These are phyloP conservation scores for Cinnamomum micranthum DNA, from an alignment of 164 flowering plant species.

Conservation along the genomic window DNA sequence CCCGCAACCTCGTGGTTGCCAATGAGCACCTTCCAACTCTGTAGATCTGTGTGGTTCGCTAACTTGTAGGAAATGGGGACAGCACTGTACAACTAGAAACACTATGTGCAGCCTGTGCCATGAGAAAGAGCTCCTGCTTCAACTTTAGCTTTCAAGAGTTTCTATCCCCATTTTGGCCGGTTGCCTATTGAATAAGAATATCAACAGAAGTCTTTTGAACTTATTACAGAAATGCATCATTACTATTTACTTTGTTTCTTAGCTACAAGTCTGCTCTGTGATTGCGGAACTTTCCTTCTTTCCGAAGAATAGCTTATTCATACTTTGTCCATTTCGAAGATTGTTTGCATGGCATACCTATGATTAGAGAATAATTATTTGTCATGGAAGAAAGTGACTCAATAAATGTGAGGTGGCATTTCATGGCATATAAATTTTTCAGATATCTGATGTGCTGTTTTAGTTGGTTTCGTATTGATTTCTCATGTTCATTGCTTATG, in stretches of 20 bases:
- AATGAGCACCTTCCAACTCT: too few species aligned
- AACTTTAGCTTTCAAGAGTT: too few species aligned
- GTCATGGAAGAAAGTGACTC: not conserved
- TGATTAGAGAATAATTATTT: not conserved
- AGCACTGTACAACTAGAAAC: too few species aligned
- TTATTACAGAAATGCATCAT: not conserved
- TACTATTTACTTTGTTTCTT: not conserved
- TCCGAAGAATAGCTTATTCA: not conserved
- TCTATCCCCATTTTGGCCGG: too few species aligned
- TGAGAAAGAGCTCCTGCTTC: too few species aligned
- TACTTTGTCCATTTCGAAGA: not conserved
- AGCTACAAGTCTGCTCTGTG: not conserved
- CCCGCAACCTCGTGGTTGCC: too few species aligned
- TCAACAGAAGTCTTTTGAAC: not conserved
- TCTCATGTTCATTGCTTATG: constrained; percentile 8
- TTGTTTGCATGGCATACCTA: not conserved
- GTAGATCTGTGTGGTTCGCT: too few species aligned
- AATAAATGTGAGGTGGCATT: not conserved
- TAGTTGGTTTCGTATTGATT: not conserved
- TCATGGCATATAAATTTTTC: not conserved
- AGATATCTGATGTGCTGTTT: not conserved
- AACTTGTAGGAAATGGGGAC: too few species aligned
- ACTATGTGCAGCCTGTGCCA: too few species aligned
- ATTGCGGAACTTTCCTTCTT: not conserved
- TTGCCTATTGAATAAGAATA: too few species aligned